phyloP scores from a whole-genome alignment of 495 filamentous ascomycete species.

The Clohesyomyces aquaticus region DNA sequence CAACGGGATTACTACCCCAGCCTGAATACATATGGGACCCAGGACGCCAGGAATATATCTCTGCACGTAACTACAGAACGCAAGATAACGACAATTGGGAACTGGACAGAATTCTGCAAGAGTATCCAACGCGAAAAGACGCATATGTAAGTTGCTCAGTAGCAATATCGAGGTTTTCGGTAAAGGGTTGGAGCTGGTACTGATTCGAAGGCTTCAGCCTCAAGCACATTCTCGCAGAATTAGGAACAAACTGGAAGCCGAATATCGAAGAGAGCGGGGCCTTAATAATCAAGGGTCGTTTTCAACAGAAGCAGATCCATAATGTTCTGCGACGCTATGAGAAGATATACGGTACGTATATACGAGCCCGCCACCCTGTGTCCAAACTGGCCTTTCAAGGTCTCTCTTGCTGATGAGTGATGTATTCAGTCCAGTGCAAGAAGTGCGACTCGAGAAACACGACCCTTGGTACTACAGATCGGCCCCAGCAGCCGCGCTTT shows the following conservation, averaged over 20 bases:
- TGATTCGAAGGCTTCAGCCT: background rate
- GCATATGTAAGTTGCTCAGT: slow-evolving; percentile 9
- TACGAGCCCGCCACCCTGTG: too few species aligned
- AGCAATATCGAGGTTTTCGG: background rate
- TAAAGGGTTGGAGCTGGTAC: background rate
- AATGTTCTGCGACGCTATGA: background rate
- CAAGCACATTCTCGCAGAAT: background rate
- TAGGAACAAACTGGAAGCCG: slow-evolving; percentile 1
- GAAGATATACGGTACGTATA: background rate
- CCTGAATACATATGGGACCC: background rate
- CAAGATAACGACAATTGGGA: slow-evolving; percentile 1
- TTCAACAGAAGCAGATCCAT: background rate
- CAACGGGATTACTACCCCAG: background rate
- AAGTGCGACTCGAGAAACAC: slow-evolving; percentile 1
- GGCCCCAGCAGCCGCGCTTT: too few species aligned
- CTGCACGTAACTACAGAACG: background rate
- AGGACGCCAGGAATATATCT: background rate
- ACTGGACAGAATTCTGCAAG: background rate
- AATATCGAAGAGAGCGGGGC: background rate
- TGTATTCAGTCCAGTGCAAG: background rate
- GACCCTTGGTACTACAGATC: background rate
- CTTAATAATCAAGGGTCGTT: slow-evolving; percentile 4
- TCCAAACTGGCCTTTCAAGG: too few species aligned
- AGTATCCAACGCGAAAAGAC: background rate
- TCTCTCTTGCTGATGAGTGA: background rate